Base-by-base conservation (phyloP, 768 basidiomycete species). In the Glaciozyma martinii region DNA sequence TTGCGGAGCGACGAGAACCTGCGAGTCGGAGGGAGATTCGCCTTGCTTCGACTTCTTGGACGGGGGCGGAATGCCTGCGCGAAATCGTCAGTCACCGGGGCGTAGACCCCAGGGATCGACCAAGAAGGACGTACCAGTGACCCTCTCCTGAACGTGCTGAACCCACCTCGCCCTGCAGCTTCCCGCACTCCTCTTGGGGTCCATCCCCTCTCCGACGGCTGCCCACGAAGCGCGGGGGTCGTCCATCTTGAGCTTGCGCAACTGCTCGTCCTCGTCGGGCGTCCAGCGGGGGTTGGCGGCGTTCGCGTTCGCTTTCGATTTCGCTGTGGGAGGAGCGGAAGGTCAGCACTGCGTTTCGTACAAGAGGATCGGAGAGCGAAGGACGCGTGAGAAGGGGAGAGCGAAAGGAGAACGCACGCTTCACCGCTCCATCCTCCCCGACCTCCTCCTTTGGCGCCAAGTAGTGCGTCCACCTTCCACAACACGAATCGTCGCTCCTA, bases 391-490 rank as follows among this genome's bases (percentile, higher is more conserved):
- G 40, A 18, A 19, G 27, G n/a, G 25, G 23, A 0, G 23, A 25
- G 44, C 19, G 55, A 15, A 49, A 9, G 27, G 9, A n/a, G 13
- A 46, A 46, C 53, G 13, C 29, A 33, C 53, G 5, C 12, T 43
- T 4, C 0, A n/a, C 6, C 25, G 43, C n/a, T 15, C 16, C 37
- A 3, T 19, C 40, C n/a, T 42, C 37, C 16, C 21, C 56, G 6
- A 18, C 42, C 13, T 29, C 27, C 42, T 13, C 29, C 42, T 57
- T 57, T 3, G 25, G 33, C 5, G n/a, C 18, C 2, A 57, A 25
- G 27, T 57, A 57, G 42, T 57, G 56, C 25, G 27, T 57, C 56
- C 56, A 57, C n/a, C 56, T n/a, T 15, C 40, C 56, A 5, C 42
- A 43, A n/a, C 56, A 57, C 10, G 27, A 29, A 21, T 57, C 56